Percentiles rank a stretch among this genome's conserved stretches.
Evolutionary conservation across 2,329 filamentous ascomycete genomes (phyloP).

Genomic region (Thermoascus crustaceus): DNA sequence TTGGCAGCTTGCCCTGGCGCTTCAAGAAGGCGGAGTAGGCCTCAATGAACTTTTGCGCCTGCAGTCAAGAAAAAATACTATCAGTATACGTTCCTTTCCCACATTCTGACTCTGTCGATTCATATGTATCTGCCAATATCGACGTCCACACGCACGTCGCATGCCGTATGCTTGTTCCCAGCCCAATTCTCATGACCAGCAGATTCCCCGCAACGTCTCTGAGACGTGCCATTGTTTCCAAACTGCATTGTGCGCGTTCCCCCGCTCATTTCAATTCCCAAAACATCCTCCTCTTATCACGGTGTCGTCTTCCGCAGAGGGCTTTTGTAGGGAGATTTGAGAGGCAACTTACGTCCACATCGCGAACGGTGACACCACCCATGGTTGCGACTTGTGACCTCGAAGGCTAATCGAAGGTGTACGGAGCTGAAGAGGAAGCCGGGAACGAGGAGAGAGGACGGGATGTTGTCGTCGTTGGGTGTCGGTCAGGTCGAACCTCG

Average conservation of each 20-base stretch:
- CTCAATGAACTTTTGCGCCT: conserved; percentile 61
- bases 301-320: background rate
- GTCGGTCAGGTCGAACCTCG: conserved; percentile 18
- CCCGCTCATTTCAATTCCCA: no score
- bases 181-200: no score
- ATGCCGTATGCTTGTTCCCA: no score
- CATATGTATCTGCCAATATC: no score
- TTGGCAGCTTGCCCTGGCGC: conserved; percentile 62
- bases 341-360: conserved; percentile 50
- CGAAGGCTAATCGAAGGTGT: conserved; percentile 12
- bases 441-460: no score
- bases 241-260: no score
- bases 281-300: no score
- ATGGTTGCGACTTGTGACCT: conserved; percentile 46
- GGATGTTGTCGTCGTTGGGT: conserved; percentile 32
- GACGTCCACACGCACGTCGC: background rate
- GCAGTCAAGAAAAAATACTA: conserved; percentile 16
- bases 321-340: conserved; percentile 13
- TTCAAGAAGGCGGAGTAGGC: conserved; percentile 63
- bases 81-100: conserved; percentile 15
- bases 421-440: conserved; percentile 23
- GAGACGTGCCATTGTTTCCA: no score
- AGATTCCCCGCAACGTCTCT: no score
- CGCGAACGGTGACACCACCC: conserved; percentile 60
- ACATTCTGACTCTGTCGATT: background rate